phyloP scores from a whole-genome alignment of 1,139 yeast genomes.

The Geotrichum reessii region DNA sequence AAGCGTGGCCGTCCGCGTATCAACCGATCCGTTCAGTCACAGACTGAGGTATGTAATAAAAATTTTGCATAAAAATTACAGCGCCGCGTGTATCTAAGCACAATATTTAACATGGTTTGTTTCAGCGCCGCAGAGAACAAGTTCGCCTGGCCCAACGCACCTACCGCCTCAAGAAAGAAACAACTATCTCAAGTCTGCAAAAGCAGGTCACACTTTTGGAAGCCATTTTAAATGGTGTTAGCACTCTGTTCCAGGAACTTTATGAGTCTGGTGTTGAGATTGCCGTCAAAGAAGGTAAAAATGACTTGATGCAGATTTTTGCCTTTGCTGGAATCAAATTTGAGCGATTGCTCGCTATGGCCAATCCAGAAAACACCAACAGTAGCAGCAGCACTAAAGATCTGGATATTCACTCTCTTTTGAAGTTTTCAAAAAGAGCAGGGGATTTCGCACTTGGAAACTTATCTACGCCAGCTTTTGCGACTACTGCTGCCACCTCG shows the following conservation, averaged over 20 bases:
- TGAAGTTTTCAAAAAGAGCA: not conserved
- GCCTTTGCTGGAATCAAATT: slow-evolving; percentile 5
- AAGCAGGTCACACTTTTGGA: slow-evolving; percentile 2
- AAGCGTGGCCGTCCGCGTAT: slow-evolving; percentile 18
- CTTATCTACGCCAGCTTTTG: not conserved
- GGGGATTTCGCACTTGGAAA: not conserved
- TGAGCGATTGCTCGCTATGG: slow-evolving; percentile 4
- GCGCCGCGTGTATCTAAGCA: not conserved
- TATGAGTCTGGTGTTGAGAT: slow-evolving; percentile 19
- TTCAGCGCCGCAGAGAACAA: slow-evolving; percentile 13
- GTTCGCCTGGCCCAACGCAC: slow-evolving; percentile 16
- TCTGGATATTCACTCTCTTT: not conserved
- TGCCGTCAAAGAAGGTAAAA: slow-evolving; percentile 16
- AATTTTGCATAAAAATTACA: not conserved
- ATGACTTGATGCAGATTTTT: slow-evolving; percentile 11
- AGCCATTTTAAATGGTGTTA: slow-evolving; percentile 4
- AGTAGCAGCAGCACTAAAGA: not conserved
- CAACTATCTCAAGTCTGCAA: slow-evolving; percentile 8
- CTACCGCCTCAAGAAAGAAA: slow-evolving; percentile 14
- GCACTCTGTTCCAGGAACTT: slow-evolving; percentile 4
- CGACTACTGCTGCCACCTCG: not conserved
- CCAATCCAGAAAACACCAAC: not conserved
- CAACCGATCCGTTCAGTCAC: slow-evolving; percentile 15
- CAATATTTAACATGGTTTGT: not conserved
- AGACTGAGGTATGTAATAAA: slow-evolving; percentile 11